phyloP scores from a whole-genome alignment of 23 red algal genomes.

The Gracilaria domingensis region DNA sequence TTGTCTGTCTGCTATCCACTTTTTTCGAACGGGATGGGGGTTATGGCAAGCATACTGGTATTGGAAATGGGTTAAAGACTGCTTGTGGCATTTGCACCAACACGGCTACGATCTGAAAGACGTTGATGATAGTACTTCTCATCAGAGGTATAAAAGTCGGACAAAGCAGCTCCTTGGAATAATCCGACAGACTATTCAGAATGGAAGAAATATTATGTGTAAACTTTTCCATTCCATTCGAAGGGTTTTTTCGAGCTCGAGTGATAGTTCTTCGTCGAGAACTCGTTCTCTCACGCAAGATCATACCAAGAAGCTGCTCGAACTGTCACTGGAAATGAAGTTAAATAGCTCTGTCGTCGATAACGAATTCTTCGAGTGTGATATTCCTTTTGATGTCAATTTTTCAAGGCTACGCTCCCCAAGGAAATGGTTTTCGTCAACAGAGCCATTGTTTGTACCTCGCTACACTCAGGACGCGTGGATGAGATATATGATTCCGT shows the following conservation, averaged over 20 bases:
- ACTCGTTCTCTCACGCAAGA: neutral
- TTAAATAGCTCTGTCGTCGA: neutral
- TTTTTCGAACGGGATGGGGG: conserved; percentile 1
- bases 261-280: neutral
- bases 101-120: too few relatives aligned
- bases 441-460: too few relatives aligned
- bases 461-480: neutral
- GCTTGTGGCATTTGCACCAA: neutral
- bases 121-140: too few relatives aligned
- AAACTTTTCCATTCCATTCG: too few relatives aligned
- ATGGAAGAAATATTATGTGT: neutral
- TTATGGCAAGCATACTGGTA: conserved; percentile 7
- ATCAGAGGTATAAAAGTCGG: too few relatives aligned
- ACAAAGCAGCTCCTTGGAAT: too few relatives aligned
- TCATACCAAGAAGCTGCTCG: too few relatives aligned
- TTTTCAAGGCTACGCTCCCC: too few relatives aligned
- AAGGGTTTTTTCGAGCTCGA: neutral
- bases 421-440: too few relatives aligned
- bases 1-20: conserved; percentile 8
- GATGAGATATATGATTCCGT: neutral
- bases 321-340: neutral
- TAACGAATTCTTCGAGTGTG: neutral
- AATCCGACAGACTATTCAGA: too few relatives aligned
- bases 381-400: neutral
- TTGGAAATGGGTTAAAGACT: conserved; percentile 1